Evolutionary conservation across 2,329 filamentous ascomycete genomes (phyloP).

Genomic region (Sclerotinia glacialis): DNA sequence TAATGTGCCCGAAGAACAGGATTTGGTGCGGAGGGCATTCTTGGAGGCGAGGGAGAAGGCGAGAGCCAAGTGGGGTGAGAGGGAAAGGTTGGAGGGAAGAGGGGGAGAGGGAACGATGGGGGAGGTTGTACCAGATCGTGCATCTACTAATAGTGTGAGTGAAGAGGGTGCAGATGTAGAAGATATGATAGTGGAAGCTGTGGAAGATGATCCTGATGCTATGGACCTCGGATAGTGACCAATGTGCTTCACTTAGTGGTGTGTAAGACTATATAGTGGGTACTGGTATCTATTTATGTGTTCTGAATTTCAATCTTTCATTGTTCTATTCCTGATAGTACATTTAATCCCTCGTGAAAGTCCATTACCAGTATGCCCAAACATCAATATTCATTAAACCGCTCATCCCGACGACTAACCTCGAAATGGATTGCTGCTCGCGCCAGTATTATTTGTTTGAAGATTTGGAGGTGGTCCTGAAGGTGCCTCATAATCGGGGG

Average conservation of each 20-base stretch:
- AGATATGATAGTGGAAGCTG: slow-evolving; percentile 30
- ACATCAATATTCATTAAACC: slow-evolving; percentile 28
- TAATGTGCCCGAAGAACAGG: slow-evolving; percentile 69
- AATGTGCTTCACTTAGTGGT: slow-evolving; percentile 15
- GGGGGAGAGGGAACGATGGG: slow-evolving; percentile 33
- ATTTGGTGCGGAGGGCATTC: slow-evolving; percentile 79
- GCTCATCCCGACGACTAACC: slow-evolving; percentile 20
- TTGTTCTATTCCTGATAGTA: slow-evolving; percentile 40
- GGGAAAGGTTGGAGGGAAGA: slow-evolving; percentile 40
- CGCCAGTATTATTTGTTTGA: slow-evolving; percentile 38
- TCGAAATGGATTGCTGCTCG: slow-evolving; percentile 40
- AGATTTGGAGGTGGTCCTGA: slow-evolving; percentile 49
- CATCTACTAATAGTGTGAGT: slow-evolving; percentile 24
- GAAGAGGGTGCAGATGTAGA: slow-evolving; percentile 13
- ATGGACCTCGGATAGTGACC: slow-evolving; percentile 58
- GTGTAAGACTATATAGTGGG: slow-evolving; percentile 8
- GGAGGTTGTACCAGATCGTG: slow-evolving; percentile 22
- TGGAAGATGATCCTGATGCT: slow-evolving; percentile 54
- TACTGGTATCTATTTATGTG: background rate
- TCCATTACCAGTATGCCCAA: slow-evolving; percentile 2
- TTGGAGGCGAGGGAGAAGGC: slow-evolving; percentile 71
- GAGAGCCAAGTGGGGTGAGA: slow-evolving; percentile 55
- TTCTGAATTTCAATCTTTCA: slow-evolving; percentile 6
- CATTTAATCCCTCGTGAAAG: slow-evolving; percentile 16
- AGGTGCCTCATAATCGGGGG: slow-evolving; percentile 46